These are phyloP conservation scores for Carex kokanica DNA, from an alignment of 176 grass and related monocot genomes.

Conservation along the genomic window DNA sequence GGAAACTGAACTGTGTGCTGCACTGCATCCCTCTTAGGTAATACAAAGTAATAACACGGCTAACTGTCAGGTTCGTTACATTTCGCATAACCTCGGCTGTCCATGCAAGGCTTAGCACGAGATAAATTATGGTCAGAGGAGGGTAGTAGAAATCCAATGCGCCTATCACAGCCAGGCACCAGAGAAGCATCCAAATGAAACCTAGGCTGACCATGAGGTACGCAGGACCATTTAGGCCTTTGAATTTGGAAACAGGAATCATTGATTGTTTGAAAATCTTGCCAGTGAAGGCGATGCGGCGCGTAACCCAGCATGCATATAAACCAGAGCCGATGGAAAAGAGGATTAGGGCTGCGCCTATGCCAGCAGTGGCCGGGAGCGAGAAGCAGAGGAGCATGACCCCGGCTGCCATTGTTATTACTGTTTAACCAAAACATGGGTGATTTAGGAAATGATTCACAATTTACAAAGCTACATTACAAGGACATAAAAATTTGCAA, in stretches of 20 bases:
- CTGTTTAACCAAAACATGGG: not conserved
- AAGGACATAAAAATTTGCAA: not conserved
- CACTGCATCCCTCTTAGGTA: slow-evolving; percentile 99
- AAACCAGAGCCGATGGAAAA: slow-evolving; percentile 83
- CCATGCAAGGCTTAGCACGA: slow-evolving; percentile 75
- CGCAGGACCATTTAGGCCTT: slow-evolving; percentile 63
- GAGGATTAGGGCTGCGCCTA: slow-evolving; percentile 60
- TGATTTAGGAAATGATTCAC: not conserved
- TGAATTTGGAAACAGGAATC: slow-evolving; percentile 63
- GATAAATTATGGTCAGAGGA: slow-evolving; percentile 60
- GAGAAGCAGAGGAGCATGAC: slow-evolving; percentile 84
- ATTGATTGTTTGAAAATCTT: slow-evolving; percentile 57
- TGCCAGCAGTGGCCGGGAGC: slow-evolving; percentile 56
- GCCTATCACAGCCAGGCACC: slow-evolving; percentile 87
- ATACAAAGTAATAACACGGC: slow-evolving; percentile 92
- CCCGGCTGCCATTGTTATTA: slow-evolving; percentile 58
- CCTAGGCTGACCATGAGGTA: slow-evolving; percentile 85
- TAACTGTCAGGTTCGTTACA: slow-evolving; percentile 84
- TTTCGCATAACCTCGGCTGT: slow-evolving; percentile 99
- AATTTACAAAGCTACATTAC: not conserved
- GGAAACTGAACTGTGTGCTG: slow-evolving; percentile 85
- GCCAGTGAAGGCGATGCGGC: slow-evolving; percentile 56
- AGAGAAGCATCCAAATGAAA: slow-evolving; percentile 78
- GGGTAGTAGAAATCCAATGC: slow-evolving; percentile 71
- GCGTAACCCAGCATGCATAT: slow-evolving; percentile 88